Evolutionary conservation across 352 stramenopile species (phyloP).

Genomic region (Pythium chondricola): DNA sequence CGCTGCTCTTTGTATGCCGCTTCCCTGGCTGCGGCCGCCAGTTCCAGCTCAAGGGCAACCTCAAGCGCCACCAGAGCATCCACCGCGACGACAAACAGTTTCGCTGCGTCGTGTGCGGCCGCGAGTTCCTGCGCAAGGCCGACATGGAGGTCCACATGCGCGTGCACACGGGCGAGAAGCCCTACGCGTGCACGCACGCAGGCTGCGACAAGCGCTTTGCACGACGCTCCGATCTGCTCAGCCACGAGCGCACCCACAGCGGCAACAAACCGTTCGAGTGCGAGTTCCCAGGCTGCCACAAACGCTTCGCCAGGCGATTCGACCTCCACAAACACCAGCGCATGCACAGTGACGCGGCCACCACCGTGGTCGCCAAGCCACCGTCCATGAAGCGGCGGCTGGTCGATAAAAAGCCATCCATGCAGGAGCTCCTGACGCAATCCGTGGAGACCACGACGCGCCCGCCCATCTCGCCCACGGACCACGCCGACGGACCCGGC

Average conservation of each 20-base stretch:
- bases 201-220: slow-evolving; percentile 35
- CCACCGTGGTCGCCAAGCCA: not conserved
- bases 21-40: slow-evolving; percentile 24
- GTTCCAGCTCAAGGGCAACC: slow-evolving; percentile 34
- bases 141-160: slow-evolving; percentile 37
- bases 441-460: not conserved
- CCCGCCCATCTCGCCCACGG: slow-evolving; percentile 14
- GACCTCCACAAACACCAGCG: slow-evolving; percentile 45
- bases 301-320: slow-evolving; percentile 25
- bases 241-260: slow-evolving; percentile 42
- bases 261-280: slow-evolving; percentile 38
- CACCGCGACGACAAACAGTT: slow-evolving; percentile 29
- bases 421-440: too few species aligned
- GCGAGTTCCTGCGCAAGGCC: slow-evolving; percentile 39
- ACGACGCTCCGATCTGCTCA: slow-evolving; percentile 41
- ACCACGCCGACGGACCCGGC: slow-evolving; percentile 10
- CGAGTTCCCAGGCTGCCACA: slow-evolving; percentile 21
- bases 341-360: slow-evolving; percentile 7
- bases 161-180: slow-evolving; percentile 47
- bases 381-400: slow-evolving; percentile 12
- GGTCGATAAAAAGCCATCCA: too few species aligned
- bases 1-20: slow-evolving; percentile 14
- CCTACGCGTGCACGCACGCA: slow-evolving; percentile 24
- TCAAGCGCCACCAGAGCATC: slow-evolving; percentile 36
- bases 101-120: slow-evolving; percentile 26